Conservation (phyloP, 2,329 filamentous ascomycete species). For the Pestalotiopsis sp. region DNA sequence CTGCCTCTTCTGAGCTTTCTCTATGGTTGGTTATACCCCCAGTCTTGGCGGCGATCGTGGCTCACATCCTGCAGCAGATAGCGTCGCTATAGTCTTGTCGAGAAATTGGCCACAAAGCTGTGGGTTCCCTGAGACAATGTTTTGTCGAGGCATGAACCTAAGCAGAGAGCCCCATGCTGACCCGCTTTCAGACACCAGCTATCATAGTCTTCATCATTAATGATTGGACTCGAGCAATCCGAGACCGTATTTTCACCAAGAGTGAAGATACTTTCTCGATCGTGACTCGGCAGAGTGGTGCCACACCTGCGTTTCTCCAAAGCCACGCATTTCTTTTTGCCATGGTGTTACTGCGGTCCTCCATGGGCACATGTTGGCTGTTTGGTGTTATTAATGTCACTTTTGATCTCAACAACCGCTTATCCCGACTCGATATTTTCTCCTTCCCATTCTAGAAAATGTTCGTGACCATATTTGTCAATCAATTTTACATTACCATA, state of each 20-base stretch:
- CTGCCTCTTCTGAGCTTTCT: neutral
- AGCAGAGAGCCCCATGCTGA: neutral
- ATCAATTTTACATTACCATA: neutral
- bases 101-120: neutral
- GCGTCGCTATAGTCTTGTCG: neutral
- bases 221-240: neutral
- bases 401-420: neutral
- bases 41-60: neutral
- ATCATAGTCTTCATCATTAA: neutral
- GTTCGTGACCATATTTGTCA: neutral
- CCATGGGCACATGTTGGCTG: neutral
- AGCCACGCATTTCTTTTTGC: conserved; percentile 10
- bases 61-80: neutral
- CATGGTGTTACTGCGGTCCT: neutral
- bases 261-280: neutral
- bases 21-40: neutral
- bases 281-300: neutral
- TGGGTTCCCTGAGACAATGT: neutral
- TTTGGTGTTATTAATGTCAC: neutral
- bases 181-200: neutral
- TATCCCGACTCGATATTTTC: neutral
- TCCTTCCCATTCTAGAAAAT: neutral
- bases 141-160: neutral
- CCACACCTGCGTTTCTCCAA: neutral
- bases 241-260: neutral